A percentile compares a stretch with the other conserved stretches of the same genome.
These are phyloP conservation scores for Penicillium freii DNA, from an alignment of 2,329 filamentous ascomycete genomes.

Conservation along the genomic window DNA sequence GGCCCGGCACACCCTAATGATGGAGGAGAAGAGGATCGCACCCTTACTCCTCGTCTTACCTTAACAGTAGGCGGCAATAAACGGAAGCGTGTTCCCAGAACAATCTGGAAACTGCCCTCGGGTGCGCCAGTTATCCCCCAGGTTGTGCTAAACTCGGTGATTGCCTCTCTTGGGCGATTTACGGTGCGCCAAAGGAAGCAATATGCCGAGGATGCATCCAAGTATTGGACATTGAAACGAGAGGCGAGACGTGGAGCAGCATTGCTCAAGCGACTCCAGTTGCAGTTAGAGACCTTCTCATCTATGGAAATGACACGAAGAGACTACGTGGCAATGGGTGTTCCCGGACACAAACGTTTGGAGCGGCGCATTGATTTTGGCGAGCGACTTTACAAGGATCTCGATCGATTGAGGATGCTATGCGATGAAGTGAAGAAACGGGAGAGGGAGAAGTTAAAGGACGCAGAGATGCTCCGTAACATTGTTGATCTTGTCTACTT, in stretches of 20 bases:
- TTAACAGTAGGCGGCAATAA: conserved; percentile 58
- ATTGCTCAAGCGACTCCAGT: conserved; percentile 84
- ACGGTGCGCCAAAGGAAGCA: conserved; percentile 84
- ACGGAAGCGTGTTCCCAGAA: conserved; percentile 61
- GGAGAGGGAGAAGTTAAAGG: conserved; percentile 74
- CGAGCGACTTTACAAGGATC: conserved; percentile 60
- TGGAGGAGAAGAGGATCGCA: conserved; percentile 44
- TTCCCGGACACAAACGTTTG: conserved; percentile 73
- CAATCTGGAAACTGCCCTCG: conserved; percentile 87
- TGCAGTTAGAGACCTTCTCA: conserved; percentile 94
- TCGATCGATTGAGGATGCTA: conserved; percentile 71
- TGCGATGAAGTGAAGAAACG: conserved; percentile 70
- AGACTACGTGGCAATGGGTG: conserved; percentile 94
- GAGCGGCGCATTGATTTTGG: conserved; percentile 86
- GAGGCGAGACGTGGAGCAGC: conserved; percentile 89
- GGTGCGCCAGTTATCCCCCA: conserved; percentile 93
- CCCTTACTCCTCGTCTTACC: conserved; percentile 50
- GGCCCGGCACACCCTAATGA: conserved; percentile 63
- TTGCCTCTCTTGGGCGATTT: conserved; percentile 79
- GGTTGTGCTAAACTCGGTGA: conserved; percentile 80
- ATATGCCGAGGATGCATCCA: conserved; percentile 87
- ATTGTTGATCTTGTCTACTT: conserved; percentile 91
- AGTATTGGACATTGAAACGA: conserved; percentile 96
- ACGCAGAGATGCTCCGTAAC: conserved; percentile 70
- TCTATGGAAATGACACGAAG: conserved; percentile 95